Evolutionary conservation across 2,329 filamentous ascomycete genomes (phyloP).

Genomic region (Alternaria sp.): DNA sequence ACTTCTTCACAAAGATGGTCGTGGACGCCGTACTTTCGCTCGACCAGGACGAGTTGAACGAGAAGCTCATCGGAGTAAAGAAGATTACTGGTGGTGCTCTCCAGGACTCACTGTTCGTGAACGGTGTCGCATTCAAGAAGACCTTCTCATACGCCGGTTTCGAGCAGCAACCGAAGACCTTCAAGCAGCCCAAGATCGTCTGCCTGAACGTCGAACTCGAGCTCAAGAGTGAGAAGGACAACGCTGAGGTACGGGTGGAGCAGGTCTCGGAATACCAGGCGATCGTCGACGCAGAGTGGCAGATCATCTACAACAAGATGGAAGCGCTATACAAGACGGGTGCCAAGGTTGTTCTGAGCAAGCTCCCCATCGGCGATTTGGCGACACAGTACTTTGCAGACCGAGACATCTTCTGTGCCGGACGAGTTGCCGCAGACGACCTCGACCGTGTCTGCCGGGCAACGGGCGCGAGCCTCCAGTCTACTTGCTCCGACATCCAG

Average conservation of each 20-base stretch:
- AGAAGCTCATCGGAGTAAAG: slow-evolving; percentile 97
- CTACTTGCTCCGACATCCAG: slow-evolving; percentile 94
- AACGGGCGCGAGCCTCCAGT: slow-evolving; percentile 89
- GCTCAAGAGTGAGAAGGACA: slow-evolving; percentile 99
- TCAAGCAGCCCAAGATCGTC: slow-evolving; percentile 93
- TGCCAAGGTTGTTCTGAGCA: slow-evolving; percentile 96
- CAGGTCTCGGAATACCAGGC: slow-evolving; percentile 99
- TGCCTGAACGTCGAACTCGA: slow-evolving; percentile 98
- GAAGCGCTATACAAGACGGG: slow-evolving; percentile 93
- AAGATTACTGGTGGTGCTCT: slow-evolving; percentile 96
- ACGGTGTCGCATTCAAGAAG: slow-evolving; percentile 99
- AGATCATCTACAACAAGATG: slow-evolving; percentile 99
- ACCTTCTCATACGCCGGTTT: slow-evolving; percentile 99
- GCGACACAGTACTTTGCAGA: slow-evolving; percentile 98
- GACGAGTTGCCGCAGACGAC: slow-evolving; percentile 87
- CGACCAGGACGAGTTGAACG: slow-evolving; percentile 96
- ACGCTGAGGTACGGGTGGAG: slow-evolving; percentile 96
- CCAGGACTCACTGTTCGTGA: slow-evolving; percentile 94
- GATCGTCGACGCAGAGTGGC: slow-evolving; percentile 98
- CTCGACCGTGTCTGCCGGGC: slow-evolving; percentile 96
- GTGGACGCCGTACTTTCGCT: slow-evolving; percentile 95
- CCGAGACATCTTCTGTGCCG: slow-evolving; percentile 97
- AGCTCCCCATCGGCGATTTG: slow-evolving; percentile 94
- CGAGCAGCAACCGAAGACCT: slow-evolving; percentile 97
- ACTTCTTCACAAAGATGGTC: slow-evolving; percentile 98